Evolutionary conservation across 192 early-diverging fungal genomes (phyloP).

Genomic region (Coemansia sp.): DNA sequence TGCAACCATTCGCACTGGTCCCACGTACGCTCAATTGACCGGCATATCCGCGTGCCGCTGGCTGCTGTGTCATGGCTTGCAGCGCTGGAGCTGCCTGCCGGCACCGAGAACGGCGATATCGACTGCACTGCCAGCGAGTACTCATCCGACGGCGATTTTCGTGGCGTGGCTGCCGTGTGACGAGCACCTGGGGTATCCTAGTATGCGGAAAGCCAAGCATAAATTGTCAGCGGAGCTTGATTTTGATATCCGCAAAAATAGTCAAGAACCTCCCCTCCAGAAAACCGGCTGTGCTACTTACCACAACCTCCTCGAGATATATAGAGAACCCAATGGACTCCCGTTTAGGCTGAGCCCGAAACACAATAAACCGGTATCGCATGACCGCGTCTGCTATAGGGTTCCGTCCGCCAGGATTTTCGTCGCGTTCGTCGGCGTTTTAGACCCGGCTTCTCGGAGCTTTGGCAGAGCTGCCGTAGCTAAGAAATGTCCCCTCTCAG

Average conservation of each 20-base stretch:
- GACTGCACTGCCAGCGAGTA: conserved; percentile 6
- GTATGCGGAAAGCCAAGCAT: background rate
- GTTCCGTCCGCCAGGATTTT: background rate
- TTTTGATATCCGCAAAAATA: background rate
- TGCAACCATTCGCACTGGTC: conserved; percentile 51
- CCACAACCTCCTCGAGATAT: conserved; percentile 34
- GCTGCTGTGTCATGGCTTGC: no score
- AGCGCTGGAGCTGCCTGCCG: background rate
- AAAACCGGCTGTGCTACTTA: background rate
- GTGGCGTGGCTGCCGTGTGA: background rate
- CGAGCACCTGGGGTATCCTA: conserved; percentile 1
- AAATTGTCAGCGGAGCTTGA: background rate
- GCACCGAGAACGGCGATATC: conserved; percentile 10
- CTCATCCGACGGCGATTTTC: conserved; percentile 24
- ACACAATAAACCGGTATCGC: conserved; percentile 51
- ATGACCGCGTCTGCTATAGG: conserved; percentile 7
- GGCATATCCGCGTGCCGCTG: conserved; percentile 8
- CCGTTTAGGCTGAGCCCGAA: conserved; percentile 42
- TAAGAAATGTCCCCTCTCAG: no score
- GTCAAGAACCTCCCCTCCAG: no score
- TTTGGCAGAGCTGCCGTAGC: no score
- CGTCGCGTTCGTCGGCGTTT: background rate
- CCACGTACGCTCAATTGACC: conserved; percentile 44
- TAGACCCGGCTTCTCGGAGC: no score
- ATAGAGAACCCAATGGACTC: conserved; percentile 38